phyloP scores from a whole-genome alignment of 2,329 filamentous ascomycete species.

The Colletotrichum sp. region DNA sequence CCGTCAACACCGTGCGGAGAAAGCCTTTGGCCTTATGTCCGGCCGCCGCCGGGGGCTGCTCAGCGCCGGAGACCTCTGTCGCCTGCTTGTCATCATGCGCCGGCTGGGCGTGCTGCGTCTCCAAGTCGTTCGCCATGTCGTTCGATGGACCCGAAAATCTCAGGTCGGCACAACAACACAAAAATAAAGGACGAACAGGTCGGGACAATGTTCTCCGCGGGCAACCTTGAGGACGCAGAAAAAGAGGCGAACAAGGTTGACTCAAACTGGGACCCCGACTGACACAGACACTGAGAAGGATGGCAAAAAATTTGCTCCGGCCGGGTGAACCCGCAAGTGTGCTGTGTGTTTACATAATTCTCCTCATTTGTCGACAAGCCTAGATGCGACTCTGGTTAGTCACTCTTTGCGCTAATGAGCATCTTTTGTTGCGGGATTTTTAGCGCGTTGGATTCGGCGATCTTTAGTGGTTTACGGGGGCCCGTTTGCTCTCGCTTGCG shows the following conservation, averaged over 20 bases:
- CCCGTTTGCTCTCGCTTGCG: not conserved
- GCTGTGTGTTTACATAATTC: not conserved
- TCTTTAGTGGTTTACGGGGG: not conserved
- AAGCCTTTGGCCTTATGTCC: not conserved
- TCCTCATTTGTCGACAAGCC: not conserved
- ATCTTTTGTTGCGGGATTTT: not conserved
- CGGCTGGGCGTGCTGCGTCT: not conserved
- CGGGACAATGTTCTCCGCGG: not conserved
- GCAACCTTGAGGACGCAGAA: not conserved
- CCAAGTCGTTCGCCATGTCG: conserved; percentile 1
- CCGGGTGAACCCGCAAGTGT: not conserved
- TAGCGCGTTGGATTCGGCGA: not conserved
- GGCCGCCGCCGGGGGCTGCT: not conserved
- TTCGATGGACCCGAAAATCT: not conserved
- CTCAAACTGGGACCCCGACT: not conserved
- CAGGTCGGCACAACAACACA: not conserved
- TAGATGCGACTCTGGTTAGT: not conserved
- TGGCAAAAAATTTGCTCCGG: not conserved
- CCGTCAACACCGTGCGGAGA: conserved; percentile 9
- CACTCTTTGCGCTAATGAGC: not conserved
- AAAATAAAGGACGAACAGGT: not conserved
- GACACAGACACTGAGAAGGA: not conserved
- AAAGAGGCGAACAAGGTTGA: not conserved
- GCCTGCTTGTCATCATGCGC: not conserved
- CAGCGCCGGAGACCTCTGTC: not conserved